phyloP scores from a whole-genome alignment of 1,139 yeast genomes.

The Geotrichum australiense region DNA sequence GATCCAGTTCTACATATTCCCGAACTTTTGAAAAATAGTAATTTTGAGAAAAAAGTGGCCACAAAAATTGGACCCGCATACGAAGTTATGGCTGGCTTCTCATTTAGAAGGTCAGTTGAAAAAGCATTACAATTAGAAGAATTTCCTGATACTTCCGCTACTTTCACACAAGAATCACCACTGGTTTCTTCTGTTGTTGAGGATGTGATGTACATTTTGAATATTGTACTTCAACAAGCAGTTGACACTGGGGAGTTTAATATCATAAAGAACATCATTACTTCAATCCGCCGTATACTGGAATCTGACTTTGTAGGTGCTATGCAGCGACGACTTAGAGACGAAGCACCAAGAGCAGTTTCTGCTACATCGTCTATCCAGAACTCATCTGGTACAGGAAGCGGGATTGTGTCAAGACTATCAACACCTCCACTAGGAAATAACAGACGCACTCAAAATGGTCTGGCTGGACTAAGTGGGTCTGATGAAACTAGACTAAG shows the following conservation, averaged over 20 bases:
- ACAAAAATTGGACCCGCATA: conserved; percentile 52
- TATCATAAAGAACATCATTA: conserved; percentile 47
- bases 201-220: conserved; percentile 69
- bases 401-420: conserved; percentile 18
- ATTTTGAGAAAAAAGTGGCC: conserved; percentile 53
- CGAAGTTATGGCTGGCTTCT: conserved; percentile 57
- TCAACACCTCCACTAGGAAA: conserved; percentile 20
- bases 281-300: conserved; percentile 40
- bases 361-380: conserved; percentile 21
- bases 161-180: conserved; percentile 42
- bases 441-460: conserved; percentile 4
- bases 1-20: conserved; percentile 31
- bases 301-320: conserved; percentile 44
- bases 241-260: conserved; percentile 55
- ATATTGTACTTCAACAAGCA: conserved; percentile 54
- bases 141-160: conserved; percentile 44
- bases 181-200: conserved; percentile 83
- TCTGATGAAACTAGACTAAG: conserved; percentile 41
- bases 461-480: conserved; percentile 24
- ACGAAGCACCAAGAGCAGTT: conserved; percentile 35
- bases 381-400: conserved; percentile 19
- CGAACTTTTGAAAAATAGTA: conserved; percentile 44
- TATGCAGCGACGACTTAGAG: conserved; percentile 47
- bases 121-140: conserved; percentile 78
- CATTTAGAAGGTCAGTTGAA: conserved; percentile 71